These are phyloP conservation scores for Leptosphaerulina australis DNA, from an alignment of 2,329 filamentous ascomycete species.

Conservation along the genomic window DNA sequence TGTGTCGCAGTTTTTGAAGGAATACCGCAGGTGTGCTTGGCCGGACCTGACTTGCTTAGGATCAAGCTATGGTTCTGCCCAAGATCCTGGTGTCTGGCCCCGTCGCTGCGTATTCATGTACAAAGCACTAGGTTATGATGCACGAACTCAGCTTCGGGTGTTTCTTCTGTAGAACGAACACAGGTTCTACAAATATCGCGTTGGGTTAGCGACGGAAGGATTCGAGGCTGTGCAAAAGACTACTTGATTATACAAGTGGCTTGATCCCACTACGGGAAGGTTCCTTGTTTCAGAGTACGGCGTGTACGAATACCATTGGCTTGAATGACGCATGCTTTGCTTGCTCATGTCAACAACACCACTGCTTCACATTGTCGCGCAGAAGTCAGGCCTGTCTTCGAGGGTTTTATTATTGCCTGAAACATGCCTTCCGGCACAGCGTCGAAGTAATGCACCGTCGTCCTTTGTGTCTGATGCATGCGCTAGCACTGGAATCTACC, in stretches of 20 bases:
- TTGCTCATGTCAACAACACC: background rate
- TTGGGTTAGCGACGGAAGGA: constrained; percentile 3
- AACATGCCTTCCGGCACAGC: background rate
- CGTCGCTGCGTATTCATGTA: background rate
- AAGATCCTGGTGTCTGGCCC: background rate
- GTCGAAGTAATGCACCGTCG: constrained; percentile 8
- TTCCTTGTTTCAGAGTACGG: constrained; percentile 14
- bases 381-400: background rate
- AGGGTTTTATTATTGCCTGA: constrained; percentile 4
- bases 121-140: no score
- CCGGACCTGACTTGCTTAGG: background rate
- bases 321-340: background rate
- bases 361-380: constrained; percentile 2
- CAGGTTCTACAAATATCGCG: background rate
- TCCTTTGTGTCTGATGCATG: constrained; percentile 3
- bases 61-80: background rate
- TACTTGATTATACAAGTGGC: constrained; percentile 8
- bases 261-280: constrained; percentile 3
- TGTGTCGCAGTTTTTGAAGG: background rate
- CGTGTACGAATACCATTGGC: background rate
- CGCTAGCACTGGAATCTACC: constrained; percentile 14
- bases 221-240: constrained; percentile 12
- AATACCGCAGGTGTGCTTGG: constrained; percentile 4
- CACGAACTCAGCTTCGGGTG: background rate
- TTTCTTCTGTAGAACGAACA: background rate